These are phyloP conservation scores for Apophysomyces elegans DNA, from an alignment of 371 early-diverging fungal species.

Conservation along the genomic window DNA sequence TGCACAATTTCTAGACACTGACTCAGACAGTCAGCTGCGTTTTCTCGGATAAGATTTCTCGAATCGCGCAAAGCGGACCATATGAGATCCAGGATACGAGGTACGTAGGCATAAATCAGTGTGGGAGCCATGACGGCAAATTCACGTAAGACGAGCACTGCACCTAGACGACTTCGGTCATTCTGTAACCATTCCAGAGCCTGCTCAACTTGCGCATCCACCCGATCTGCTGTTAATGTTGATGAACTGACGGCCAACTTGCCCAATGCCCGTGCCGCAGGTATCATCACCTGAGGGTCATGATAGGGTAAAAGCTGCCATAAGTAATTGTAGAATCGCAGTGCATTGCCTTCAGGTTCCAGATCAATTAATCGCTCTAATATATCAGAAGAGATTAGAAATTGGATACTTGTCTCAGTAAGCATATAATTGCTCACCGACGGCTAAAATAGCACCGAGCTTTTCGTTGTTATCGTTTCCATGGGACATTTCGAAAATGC, in stretches of 20 bases:
- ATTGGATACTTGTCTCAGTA: not conserved
- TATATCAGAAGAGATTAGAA: not conserved
- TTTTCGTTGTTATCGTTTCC: conserved; percentile 72
- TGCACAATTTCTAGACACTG: conserved; percentile 85
- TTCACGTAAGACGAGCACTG: conserved; percentile 86
- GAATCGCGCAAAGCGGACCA: conserved; percentile 90
- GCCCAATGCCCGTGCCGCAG: conserved; percentile 86
- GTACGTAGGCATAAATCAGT: conserved; percentile 82
- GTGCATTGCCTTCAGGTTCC: conserved; percentile 87
- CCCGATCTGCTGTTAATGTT: conserved; percentile 82
- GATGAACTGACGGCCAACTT: conserved; percentile 78
- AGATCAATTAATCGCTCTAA: conserved; percentile 86
- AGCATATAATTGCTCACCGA: conserved; percentile 49
- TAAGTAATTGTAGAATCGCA: conserved; percentile 86
- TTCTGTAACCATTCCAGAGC: conserved; percentile 92
- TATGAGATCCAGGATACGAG: conserved; percentile 85
- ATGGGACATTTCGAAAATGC: conserved; percentile 76
- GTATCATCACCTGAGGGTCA: conserved; percentile 84
- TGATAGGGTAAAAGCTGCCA: conserved; percentile 82
- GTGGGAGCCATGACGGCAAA: conserved; percentile 86
- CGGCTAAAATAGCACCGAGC: conserved; percentile 75
- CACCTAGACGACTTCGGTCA: conserved; percentile 84
- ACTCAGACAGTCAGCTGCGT: conserved; percentile 88
- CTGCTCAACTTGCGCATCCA: conserved; percentile 87
- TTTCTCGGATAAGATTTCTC: conserved; percentile 80